Conservation (phyloP, 768 basidiomycete species). For the Suillus ampliporus region DNA sequence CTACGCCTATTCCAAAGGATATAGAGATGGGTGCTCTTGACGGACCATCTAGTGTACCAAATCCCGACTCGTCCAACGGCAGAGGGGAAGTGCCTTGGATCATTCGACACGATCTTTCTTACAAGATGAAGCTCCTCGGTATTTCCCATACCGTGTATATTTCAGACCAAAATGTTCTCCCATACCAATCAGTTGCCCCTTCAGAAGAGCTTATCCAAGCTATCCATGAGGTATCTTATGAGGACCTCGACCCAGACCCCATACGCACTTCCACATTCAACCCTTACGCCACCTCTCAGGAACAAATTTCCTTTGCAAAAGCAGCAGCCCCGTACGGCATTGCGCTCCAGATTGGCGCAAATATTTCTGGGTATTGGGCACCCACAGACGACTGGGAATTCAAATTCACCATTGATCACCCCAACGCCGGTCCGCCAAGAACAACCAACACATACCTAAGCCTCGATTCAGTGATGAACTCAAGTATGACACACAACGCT, state of each 20-base stretch:
- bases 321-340: conserved; percentile 69
- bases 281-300: conserved; percentile 38
- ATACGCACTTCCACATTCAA: conserved; percentile 55
- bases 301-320: conserved; percentile 44
- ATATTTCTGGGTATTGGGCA: conserved; percentile 68
- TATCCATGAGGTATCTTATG: conserved; percentile 50
- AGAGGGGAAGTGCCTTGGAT: conserved; percentile 54
- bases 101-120: conserved; percentile 62
- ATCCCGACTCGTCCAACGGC: conserved; percentile 20
- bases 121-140: conserved; percentile 72
- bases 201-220: conserved; percentile 55
- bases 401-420: conserved; percentile 41
- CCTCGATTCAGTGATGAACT: conserved; percentile 51
- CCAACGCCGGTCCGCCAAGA: conserved; percentile 3
- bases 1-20: conserved; percentile 42
- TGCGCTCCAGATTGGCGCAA: conserved; percentile 73
- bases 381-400: conserved; percentile 78
- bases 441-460: conserved; percentile 27
- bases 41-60: conserved; percentile 15
- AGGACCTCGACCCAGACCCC: conserved; percentile 48
- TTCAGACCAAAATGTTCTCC: conserved; percentile 65
- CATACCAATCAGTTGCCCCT: conserved; percentile 74
- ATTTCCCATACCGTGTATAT: conserved; percentile 54
- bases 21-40: conserved; percentile 9
- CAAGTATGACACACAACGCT: conserved; percentile 50